These are phyloP conservation scores for Phytophthora brassicae DNA, from an alignment of 352 stramenopile species.

Conservation along the genomic window DNA sequence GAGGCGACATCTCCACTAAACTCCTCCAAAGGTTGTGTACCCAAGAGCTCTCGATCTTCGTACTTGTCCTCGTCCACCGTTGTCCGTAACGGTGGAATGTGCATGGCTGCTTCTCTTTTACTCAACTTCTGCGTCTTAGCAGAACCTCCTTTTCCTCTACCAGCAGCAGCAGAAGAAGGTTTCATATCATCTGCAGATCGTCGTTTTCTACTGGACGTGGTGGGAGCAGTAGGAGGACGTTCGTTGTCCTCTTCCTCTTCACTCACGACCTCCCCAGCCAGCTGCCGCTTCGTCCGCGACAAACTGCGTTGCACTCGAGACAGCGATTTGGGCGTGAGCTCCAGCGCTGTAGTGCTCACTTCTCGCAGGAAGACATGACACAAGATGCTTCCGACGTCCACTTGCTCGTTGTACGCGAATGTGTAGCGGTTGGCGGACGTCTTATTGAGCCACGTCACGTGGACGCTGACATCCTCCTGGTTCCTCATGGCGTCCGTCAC, in stretches of 20 bases:
- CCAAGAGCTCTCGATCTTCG: slow-evolving; percentile 56
- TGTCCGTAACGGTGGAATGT: slow-evolving; percentile 54
- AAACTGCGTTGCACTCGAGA: slow-evolving; percentile 50
- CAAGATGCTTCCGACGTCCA: slow-evolving; percentile 68
- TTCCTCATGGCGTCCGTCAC: slow-evolving; percentile 75
- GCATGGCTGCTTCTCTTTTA: slow-evolving; percentile 33
- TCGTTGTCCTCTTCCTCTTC: slow-evolving; percentile 55
- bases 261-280: slow-evolving; percentile 17
- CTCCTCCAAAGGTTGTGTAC: slow-evolving; percentile 39
- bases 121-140: slow-evolving; percentile 39
- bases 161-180: not conserved
- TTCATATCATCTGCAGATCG: slow-evolving; percentile 1
- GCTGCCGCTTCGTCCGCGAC: slow-evolving; percentile 33
- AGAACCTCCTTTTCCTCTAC: not conserved
- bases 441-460: slow-evolving; percentile 67
- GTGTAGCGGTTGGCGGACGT: slow-evolving; percentile 35
- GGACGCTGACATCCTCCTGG: slow-evolving; percentile 45
- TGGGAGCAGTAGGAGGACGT: slow-evolving; percentile 37
- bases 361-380: slow-evolving; percentile 71
- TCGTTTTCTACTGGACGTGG: slow-evolving; percentile 26
- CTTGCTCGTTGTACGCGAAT: slow-evolving; percentile 59
- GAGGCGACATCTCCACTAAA: slow-evolving; percentile 54
- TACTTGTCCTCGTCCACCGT: slow-evolving; percentile 55
- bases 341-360: slow-evolving; percentile 33
- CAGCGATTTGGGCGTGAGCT: slow-evolving; percentile 70